Base-by-base conservation (phyloP, 257 asterid species). In the Rhazya stricta region DNA sequence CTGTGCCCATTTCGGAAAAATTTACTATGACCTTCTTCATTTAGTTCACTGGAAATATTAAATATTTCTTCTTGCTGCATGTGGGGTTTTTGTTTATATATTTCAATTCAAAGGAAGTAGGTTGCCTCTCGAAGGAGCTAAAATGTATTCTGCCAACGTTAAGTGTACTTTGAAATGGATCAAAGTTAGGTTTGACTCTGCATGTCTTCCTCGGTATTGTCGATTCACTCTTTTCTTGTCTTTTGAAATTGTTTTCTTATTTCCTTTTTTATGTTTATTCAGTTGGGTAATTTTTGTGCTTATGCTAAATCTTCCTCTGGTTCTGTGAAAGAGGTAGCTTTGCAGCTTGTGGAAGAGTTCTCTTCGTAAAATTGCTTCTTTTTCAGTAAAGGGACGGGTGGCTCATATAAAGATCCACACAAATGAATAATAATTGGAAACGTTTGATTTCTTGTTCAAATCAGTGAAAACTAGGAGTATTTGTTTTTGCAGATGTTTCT, bases 121-220 rank as follows among this genome's bases (percentile, higher is more conserved):
- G 42, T 42, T 46, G n/a, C 39, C 21, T 74, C 48, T 61, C 72
- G 37, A 43, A 30, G 71, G 32, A 30, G 62, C 23, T 19, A 11
- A 46, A 27, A 10, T 19, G 29, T 56, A 1, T 30, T 78, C 54
- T 53, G 43, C 65, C 74, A 66, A 32, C 78, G 54, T 36, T 30
- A 3, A 2, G 58, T 78, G 9, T 58, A 42, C 13, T 60, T 2
- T 66, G 34, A 67, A 37, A 45, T 34, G 56, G 16, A 57, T 53
- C 32, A 46, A 67, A 43, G 39, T 73, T 60, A 30, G 66, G 57
- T 74, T 71, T 73, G 78, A 68, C 69, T 30, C 12, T 56, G 65
- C 74, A 43, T 42, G 74, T 66, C 27, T 51, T 72, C 48, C 18
- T 63, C 41, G 36, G 25, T 42, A 1, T 32, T 78, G 65, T 73